phyloP scores from a whole-genome alignment of 352 stramenopile species.

The Globisporangium apiculatum region DNA sequence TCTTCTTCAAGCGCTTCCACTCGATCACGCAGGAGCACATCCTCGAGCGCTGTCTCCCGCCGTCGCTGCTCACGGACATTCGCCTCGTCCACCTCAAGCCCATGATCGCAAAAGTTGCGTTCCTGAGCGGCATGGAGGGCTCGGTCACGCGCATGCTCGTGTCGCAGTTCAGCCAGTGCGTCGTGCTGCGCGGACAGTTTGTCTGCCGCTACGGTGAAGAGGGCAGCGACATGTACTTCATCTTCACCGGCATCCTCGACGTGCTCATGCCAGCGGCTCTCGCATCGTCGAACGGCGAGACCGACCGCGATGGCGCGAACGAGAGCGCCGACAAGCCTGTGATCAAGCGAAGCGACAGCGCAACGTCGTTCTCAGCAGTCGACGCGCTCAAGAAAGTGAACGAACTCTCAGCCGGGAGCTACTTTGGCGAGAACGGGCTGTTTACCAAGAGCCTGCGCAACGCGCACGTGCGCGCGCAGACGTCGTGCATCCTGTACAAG shows the following conservation, averaged over 20 bases:
- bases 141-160: slow-evolving; percentile 42
- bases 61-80: slow-evolving; percentile 41
- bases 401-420: slow-evolving; percentile 22
- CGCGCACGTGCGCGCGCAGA: slow-evolving; percentile 24
- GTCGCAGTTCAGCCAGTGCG: slow-evolving; percentile 30
- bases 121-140: slow-evolving; percentile 30
- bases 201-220: slow-evolving; percentile 33
- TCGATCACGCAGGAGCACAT: slow-evolving; percentile 43
- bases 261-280: slow-evolving; percentile 16
- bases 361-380: not conserved
- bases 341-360: not conserved
- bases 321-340: not conserved
- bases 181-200: slow-evolving; percentile 28
- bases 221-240: slow-evolving; percentile 49
- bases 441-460: slow-evolving; percentile 30
- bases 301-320: not conserved
- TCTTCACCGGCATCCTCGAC: slow-evolving; percentile 37
- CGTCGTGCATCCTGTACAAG: slow-evolving; percentile 41
- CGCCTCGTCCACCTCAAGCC: slow-evolving; percentile 34
- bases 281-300: not conserved
- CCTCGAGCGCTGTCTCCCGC: slow-evolving; percentile 32
- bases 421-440: slow-evolving; percentile 34
- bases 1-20: slow-evolving; percentile 43
- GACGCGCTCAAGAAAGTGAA: slow-evolving; percentile 24
- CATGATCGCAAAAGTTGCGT: slow-evolving; percentile 49